Percentiles rank a stretch among this genome's conserved stretches.
These are phyloP conservation scores for Artemisia annua DNA, from an alignment of 129 eudicot genomes.

Conservation along the genomic window DNA sequence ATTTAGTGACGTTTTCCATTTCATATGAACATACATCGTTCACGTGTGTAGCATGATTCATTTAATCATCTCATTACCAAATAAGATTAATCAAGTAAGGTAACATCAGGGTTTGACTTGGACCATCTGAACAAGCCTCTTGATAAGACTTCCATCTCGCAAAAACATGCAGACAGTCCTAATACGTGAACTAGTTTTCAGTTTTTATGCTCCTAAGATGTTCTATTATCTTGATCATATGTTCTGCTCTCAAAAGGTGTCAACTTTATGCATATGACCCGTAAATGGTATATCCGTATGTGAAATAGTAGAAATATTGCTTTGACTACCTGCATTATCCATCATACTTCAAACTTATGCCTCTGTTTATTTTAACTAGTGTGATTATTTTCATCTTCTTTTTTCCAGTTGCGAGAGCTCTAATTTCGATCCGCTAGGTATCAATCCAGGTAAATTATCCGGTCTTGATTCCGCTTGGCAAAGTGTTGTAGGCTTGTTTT, in stretches of 20 bases:
- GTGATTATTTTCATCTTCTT: constrained; percentile 13
- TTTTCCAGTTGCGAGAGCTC: constrained; percentile 54
- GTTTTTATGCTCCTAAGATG: neutral
- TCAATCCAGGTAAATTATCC: constrained; percentile 47
- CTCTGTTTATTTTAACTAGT: constrained; percentile 2
- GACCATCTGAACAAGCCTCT: neutral
- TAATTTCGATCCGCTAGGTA: constrained; percentile 82
- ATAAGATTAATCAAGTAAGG: neutral
- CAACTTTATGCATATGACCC: constrained; percentile 10
- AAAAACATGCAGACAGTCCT: neutral
- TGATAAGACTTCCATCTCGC: constrained; percentile 6
- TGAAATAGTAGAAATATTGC: neutral
- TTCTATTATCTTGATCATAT: constrained; percentile 3
- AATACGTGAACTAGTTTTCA: too few species aligned
- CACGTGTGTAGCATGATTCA: too few species aligned
- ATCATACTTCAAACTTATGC: constrained; percentile 4
- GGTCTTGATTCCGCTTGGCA: constrained; percentile 60
- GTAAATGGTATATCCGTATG: neutral
- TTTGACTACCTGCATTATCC: neutral
- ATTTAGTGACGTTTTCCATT: too few species aligned
- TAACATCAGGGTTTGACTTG: neutral
- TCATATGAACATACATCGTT: too few species aligned
- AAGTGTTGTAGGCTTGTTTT: constrained; percentile 44
- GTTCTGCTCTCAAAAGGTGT: constrained; percentile 3
- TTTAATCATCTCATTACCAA: too few species aligned